Base-by-base conservation (phyloP, 257 asterid species). In the Nyctanthes arbortristis region DNA sequence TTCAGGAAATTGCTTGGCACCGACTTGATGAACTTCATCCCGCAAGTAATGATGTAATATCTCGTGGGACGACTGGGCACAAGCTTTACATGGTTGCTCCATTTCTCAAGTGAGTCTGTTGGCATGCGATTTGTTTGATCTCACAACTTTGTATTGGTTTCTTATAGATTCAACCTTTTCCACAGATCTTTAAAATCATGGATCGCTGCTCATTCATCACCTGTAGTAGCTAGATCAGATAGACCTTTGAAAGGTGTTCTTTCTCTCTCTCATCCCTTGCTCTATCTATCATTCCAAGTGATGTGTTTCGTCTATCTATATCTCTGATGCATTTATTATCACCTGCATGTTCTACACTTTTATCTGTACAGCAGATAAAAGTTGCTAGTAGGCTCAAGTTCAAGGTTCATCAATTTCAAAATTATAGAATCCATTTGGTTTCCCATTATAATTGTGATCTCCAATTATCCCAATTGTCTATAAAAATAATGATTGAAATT, bases 71-170 rank as follows among this genome's bases (percentile, higher is more conserved):
- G 52, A 83, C 87, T 5, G 97, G 96, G 61, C 85, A 88, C 73
- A 90, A 88, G 89, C 93, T 90, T 58, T 90, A 90, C 77, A 90
- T 90, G 97, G 97, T 90, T 62, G 93, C 96, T 78, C 97, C 96
- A 2, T 90, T 90, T 81, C 65, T 90, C 58, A 72, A 73, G 97
- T 88, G 80, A 84, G 94, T 82, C 52, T 65, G 24, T 45, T 62
- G 18, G 57, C 73, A 45, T 74, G 14, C 70, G 5, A 37, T 45
- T 54, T 79, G 10, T 59, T n/a, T 33, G 43, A 31, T 40, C 24
- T 34, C 45, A 33, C 11, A 29, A 64, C 29, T 35, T 11, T 36
- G 43, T 67, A 29, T 40, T 4, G 18, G 34, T 59, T 62, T 40
- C 47, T 59, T 22, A 62, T 55, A 45, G 52, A 34, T 37, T 31